A percentile compares a stretch with the other conserved stretches of the same genome.
Evolutionary conservation across 192 early-diverging fungal species (phyloP).

Genomic region (Haplosporangium gracile): DNA sequence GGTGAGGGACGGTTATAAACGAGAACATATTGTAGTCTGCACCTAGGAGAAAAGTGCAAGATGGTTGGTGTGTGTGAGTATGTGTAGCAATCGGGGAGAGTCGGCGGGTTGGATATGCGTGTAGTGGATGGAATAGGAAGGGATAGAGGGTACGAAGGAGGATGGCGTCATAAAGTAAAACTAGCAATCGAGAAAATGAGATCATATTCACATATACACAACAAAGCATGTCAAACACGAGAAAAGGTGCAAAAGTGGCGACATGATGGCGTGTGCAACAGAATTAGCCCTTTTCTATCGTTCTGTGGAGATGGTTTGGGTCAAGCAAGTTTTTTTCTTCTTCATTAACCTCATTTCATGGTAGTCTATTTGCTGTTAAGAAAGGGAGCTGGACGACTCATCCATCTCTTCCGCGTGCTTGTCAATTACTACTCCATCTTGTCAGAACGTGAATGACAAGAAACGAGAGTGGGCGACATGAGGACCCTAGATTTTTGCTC

Average conservation of each 20-base stretch:
- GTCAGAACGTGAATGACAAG: not conserved
- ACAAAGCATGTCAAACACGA: constrained; percentile 4
- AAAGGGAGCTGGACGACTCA: not conserved
- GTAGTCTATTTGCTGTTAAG: not conserved
- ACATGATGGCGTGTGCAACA: not conserved
- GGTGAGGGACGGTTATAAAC: not conserved
- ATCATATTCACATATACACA: not conserved
- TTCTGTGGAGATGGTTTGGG: not conserved
- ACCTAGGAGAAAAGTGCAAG: not conserved
- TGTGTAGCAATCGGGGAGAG: not conserved
- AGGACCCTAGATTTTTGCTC: not conserved
- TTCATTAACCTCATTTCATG: not conserved
- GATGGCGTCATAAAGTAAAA: not conserved
- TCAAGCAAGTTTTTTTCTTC: not conserved
- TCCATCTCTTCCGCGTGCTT: not conserved
- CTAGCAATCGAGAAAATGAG: not conserved
- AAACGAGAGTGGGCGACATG: not conserved
- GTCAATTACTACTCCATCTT: not conserved
- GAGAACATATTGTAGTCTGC: not conserved
- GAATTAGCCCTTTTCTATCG: no score
- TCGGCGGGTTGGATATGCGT: not conserved
- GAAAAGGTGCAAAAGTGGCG: not conserved
- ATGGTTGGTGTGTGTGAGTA: not conserved
- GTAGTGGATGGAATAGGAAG: not conserved
- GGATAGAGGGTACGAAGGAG: no score